phyloP scores from a whole-genome alignment of 176 grass and related monocot species.

The Oryza officinalis region DNA sequence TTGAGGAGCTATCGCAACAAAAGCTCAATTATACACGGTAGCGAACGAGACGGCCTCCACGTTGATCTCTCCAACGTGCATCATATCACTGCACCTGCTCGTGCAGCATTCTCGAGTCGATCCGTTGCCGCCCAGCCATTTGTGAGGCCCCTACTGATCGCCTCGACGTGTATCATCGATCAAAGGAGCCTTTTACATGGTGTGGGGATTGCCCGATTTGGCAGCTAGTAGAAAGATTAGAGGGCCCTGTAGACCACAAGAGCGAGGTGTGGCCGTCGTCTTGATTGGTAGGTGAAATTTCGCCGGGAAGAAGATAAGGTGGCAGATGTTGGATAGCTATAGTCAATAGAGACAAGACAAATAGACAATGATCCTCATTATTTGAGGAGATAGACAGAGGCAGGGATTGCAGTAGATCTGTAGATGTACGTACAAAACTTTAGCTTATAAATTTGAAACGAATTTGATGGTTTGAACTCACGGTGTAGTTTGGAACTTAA shows the following conservation, averaged over 20 bases:
- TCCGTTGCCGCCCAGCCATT: background rate
- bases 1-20: background rate
- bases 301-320: background rate
- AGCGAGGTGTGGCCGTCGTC: background rate
- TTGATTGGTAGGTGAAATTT: slow-evolving; percentile 11
- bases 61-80: background rate
- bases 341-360: background rate
- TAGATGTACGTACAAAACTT: background rate
- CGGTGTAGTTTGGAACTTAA: background rate
- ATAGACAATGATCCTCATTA: background rate
- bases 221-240: background rate
- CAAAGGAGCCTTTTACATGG: background rate
- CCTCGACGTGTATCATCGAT: slow-evolving; percentile 1
- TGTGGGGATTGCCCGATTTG: background rate
- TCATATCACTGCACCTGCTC: background rate
- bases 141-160: background rate
- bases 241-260: background rate
- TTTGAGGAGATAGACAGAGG: background rate
- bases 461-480: background rate
- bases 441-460: background rate
- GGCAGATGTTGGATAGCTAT: background rate
- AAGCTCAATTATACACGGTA: slow-evolving; percentile 20
- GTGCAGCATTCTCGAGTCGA: background rate
- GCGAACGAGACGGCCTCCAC: background rate
- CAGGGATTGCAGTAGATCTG: background rate